These are phyloP conservation scores for Cyphellophora attinorum DNA, from an alignment of 2,329 filamentous ascomycete genomes.

Conservation along the genomic window DNA sequence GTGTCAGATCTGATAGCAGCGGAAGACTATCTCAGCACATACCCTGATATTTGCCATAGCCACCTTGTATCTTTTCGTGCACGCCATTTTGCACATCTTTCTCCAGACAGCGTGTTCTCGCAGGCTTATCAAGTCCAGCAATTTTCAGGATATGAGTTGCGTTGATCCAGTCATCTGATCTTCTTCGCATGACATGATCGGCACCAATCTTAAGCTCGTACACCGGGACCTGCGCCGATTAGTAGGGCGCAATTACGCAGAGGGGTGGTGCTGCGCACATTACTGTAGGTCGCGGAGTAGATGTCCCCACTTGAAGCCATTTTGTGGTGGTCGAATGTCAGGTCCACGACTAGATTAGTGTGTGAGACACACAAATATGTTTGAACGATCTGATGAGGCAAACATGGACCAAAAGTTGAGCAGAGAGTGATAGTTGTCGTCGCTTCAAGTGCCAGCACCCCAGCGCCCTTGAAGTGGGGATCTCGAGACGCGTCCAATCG, in stretches of 20 bases:
- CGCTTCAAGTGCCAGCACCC: too few relatives aligned
- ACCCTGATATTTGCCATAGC: constrained; percentile 98
- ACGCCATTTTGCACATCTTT: constrained; percentile 92
- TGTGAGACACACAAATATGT: too few relatives aligned
- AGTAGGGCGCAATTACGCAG: constrained; percentile 9
- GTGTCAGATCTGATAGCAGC: neutral
- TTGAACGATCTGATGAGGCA: too few relatives aligned
- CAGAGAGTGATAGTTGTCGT: too few relatives aligned
- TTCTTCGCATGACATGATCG: constrained; percentile 93
- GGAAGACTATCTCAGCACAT: constrained; percentile 15
- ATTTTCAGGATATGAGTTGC: constrained; percentile 98
- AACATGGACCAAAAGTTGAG: too few relatives aligned
- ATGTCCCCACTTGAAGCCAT: constrained; percentile 34
- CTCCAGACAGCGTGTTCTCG: constrained; percentile 87
- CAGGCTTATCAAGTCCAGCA: constrained; percentile 93
- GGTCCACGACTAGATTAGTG: too few relatives aligned
- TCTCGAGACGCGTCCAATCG: too few relatives aligned
- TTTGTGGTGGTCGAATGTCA: too few relatives aligned
- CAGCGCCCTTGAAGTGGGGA: too few relatives aligned
- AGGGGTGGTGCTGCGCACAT: constrained; percentile 32
- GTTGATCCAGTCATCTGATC: constrained; percentile 95
- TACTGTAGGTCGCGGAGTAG: constrained; percentile 58
- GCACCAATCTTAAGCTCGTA: constrained; percentile 83
- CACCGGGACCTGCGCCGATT: constrained; percentile 64
- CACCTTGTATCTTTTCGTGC: constrained; percentile 96